These are phyloP conservation scores for Ophiostoma pallidulum DNA, from an alignment of 2,329 filamentous ascomycete species.

Conservation along the genomic window DNA sequence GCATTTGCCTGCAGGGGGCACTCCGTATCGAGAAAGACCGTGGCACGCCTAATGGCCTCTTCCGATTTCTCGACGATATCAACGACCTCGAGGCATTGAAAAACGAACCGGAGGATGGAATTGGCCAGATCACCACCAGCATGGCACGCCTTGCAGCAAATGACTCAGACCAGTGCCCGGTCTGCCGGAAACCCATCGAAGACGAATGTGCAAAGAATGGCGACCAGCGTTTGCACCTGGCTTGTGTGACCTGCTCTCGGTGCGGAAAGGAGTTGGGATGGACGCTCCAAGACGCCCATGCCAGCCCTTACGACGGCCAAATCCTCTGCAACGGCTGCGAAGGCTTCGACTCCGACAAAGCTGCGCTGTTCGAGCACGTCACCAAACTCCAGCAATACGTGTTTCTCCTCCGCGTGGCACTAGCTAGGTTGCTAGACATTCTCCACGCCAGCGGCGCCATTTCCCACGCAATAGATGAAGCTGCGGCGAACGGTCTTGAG, in stretches of 20 bases:
- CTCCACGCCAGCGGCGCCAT: slow-evolving; percentile 75
- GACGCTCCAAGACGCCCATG: slow-evolving; percentile 58
- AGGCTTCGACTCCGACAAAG: slow-evolving; percentile 42
- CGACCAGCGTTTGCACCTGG: slow-evolving; percentile 73
- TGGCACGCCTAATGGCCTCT: slow-evolving; percentile 62
- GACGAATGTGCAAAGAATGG: slow-evolving; percentile 77
- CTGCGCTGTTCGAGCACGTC: slow-evolving; percentile 56
- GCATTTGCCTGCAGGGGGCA: slow-evolving; percentile 90
- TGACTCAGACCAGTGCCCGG: slow-evolving; percentile 73
- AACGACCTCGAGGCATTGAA: slow-evolving; percentile 72
- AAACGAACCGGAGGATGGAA: slow-evolving; percentile 45
- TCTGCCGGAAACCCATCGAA: slow-evolving; percentile 81
- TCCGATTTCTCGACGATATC: slow-evolving; percentile 75
- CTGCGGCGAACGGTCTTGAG: not conserved
- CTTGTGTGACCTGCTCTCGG: slow-evolving; percentile 68
- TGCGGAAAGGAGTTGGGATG: slow-evolving; percentile 57
- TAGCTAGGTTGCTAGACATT: slow-evolving; percentile 81
- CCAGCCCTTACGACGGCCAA: slow-evolving; percentile 57
- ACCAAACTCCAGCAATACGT: slow-evolving; percentile 90
- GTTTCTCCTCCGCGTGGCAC: slow-evolving; percentile 81
- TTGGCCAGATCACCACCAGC: slow-evolving; percentile 53
- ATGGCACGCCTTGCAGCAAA: slow-evolving; percentile 60
- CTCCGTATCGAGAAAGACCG: slow-evolving; percentile 84
- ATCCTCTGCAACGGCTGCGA: slow-evolving; percentile 65
- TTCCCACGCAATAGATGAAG: slow-evolving; percentile 55